These are phyloP conservation scores for Ciborinia camelliae DNA, from an alignment of 2,329 filamentous ascomycete species.

Conservation along the genomic window DNA sequence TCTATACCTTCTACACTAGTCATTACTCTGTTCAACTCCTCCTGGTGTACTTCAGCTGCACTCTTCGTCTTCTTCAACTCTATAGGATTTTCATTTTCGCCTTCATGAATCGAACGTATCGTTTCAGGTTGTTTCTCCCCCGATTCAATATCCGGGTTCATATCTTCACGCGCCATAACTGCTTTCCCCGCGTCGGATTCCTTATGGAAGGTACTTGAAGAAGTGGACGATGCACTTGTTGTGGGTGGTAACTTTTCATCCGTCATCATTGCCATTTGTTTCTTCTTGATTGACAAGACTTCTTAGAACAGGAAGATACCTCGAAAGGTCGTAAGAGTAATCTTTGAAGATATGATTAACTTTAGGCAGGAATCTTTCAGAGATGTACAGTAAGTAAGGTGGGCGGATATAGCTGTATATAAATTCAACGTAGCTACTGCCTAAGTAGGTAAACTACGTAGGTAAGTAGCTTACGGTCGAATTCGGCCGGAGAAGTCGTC, in stretches of 20 bases:
- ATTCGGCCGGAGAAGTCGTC: neutral
- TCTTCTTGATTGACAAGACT: neutral
- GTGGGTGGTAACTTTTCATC: conserved; percentile 6
- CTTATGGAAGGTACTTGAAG: neutral
- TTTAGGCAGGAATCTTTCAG: too few relatives aligned
- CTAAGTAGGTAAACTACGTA: too few relatives aligned
- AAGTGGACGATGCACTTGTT: conserved; percentile 6
- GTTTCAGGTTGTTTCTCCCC: neutral
- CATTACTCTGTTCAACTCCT: conserved; percentile 29
- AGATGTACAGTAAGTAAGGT: neutral
- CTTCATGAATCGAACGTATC: neutral
- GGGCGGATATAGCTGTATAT: neutral
- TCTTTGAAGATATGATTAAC: neutral
- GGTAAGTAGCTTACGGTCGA: neutral
- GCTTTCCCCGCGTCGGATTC: neutral
- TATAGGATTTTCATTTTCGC: neutral
- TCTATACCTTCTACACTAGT: conserved; percentile 34
- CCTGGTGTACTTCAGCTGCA: conserved; percentile 22
- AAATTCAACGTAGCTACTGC: too few relatives aligned
- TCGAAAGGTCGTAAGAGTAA: neutral
- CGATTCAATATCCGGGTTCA: neutral
- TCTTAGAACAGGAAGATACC: neutral
- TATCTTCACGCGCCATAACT: neutral
- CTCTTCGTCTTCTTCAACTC: conserved; percentile 16
- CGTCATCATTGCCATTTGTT: neutral